These are phyloP conservation scores for Pseudogymnoascus pannorum DNA, from an alignment of 2,329 filamentous ascomycete species.

Conservation along the genomic window DNA sequence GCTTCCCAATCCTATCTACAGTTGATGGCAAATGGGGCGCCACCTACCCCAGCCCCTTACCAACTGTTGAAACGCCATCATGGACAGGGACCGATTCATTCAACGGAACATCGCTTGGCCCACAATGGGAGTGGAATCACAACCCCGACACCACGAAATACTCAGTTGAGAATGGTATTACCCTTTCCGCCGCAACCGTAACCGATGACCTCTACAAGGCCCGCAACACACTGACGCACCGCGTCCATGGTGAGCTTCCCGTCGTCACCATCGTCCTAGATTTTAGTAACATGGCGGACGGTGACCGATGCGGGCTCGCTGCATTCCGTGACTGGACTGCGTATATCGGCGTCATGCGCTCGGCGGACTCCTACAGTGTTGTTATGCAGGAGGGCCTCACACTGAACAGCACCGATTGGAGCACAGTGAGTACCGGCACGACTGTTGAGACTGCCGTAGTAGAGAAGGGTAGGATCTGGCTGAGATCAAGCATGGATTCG, in stretches of 20 bases:
- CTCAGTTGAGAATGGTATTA: conserved; percentile 38
- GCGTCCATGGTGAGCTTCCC: conserved; percentile 39
- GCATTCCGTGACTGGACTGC: conserved; percentile 46
- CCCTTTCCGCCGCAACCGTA: conserved; percentile 42
- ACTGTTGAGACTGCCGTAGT: conserved; percentile 21
- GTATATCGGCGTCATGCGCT: conserved; percentile 44
- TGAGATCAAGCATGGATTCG: conserved; percentile 33
- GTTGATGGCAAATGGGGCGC: conserved; percentile 41
- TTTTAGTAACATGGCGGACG: conserved; percentile 40
- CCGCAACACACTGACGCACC: conserved; percentile 41
- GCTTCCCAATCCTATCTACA: conserved; percentile 40
- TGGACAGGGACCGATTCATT: conserved; percentile 41
- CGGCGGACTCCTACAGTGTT: conserved; percentile 26
- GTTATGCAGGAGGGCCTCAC: conserved; percentile 24
- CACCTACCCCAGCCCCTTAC: conserved; percentile 35
- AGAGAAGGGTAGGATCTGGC: conserved; percentile 28
- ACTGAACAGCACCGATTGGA: conserved; percentile 28
- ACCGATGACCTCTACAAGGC: conserved; percentile 44
- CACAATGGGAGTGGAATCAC: conserved; percentile 55
- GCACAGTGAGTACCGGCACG: conserved; percentile 26
- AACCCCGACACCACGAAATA: conserved; percentile 47
- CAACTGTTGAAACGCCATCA: conserved; percentile 22
- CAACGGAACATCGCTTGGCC: conserved; percentile 33
- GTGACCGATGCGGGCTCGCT: conserved; percentile 45
- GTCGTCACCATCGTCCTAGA: conserved; percentile 44